Conservation (phyloP, 164 flowering plant species). For the Pachysandra terminalis region DNA sequence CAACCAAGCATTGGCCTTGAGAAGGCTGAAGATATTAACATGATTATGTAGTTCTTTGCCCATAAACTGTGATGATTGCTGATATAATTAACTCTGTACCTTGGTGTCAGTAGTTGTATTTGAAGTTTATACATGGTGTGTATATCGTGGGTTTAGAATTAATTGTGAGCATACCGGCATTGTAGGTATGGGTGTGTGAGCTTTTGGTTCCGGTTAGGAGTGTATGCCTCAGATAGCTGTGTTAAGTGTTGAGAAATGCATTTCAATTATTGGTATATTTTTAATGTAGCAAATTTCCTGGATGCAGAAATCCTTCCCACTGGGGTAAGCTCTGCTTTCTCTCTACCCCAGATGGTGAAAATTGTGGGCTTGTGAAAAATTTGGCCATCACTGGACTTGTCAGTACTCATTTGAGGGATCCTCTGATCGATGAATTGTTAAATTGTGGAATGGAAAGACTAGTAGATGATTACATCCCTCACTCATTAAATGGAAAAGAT, state of each 20-base stretch:
- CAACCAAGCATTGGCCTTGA: background rate
- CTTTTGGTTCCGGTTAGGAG: too few species aligned
- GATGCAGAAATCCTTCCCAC: slow-evolving; percentile 87
- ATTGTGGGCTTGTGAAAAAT: slow-evolving; percentile 96
- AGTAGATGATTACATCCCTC: slow-evolving; percentile 33
- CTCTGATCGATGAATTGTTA: slow-evolving; percentile 36
- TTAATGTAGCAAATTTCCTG: slow-evolving; percentile 15
- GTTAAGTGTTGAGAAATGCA: background rate
- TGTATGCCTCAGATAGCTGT: background rate
- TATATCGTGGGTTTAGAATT: too few species aligned
- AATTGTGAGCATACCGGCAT: too few species aligned
- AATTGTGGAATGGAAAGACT: slow-evolving; percentile 75
- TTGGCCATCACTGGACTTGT: slow-evolving; percentile 79
- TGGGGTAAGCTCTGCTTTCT: slow-evolving; percentile 93
- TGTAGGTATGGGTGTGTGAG: too few species aligned
- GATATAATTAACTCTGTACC: background rate
- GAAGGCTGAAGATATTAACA: background rate
- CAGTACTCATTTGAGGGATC: slow-evolving; percentile 42
- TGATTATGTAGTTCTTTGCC: background rate
- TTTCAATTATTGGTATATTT: slow-evolving; percentile 2
- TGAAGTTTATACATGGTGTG: background rate
- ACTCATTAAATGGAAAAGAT: slow-evolving; percentile 38
- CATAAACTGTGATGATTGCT: background rate
- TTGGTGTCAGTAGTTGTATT: background rate
- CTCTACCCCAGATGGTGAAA: slow-evolving; percentile 93